Conservation (phyloP, 441 rosid genomes). For the Euphorbia schlechtendalii region DNA sequence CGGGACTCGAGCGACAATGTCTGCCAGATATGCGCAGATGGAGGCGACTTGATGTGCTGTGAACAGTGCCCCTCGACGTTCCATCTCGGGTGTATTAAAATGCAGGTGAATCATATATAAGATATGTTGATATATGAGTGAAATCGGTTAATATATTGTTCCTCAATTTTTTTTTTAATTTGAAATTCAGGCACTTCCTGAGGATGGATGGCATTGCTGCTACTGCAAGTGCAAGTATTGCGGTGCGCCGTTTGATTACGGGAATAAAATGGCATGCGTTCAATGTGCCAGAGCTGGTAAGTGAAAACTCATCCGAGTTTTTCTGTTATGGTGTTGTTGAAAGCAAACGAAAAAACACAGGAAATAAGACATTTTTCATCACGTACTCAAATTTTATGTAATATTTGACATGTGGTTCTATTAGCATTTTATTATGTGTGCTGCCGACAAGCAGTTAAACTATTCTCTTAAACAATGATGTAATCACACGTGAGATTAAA, state of each 20-base stretch:
- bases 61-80: constrained; percentile 28
- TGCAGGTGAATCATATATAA: constrained; percentile 19
- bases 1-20: constrained; percentile 17
- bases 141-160: not conserved
- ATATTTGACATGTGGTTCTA: too few species aligned
- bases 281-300: constrained; percentile 16
- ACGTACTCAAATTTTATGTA: too few species aligned
- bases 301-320: not conserved
- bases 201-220: constrained; percentile 14
- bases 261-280: constrained; percentile 6
- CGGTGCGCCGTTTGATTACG: too few species aligned
- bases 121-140: not conserved
- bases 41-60: constrained; percentile 28
- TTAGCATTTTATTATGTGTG: too few species aligned
- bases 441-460: too few species aligned
- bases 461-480: too few species aligned
- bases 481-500: too few species aligned
- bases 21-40: constrained; percentile 33
- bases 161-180: not conserved
- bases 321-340: too few species aligned
- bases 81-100: constrained; percentile 19
- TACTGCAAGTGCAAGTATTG: constrained; percentile 20
- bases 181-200: constrained; percentile 15
- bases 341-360: too few species aligned
- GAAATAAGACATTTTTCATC: too few species aligned